Percentiles rank a stretch among this genome's conserved stretches.
These are phyloP conservation scores for Meripilus lineatus DNA, from an alignment of 1,284 basidiomycete genomes.

Conservation along the genomic window DNA sequence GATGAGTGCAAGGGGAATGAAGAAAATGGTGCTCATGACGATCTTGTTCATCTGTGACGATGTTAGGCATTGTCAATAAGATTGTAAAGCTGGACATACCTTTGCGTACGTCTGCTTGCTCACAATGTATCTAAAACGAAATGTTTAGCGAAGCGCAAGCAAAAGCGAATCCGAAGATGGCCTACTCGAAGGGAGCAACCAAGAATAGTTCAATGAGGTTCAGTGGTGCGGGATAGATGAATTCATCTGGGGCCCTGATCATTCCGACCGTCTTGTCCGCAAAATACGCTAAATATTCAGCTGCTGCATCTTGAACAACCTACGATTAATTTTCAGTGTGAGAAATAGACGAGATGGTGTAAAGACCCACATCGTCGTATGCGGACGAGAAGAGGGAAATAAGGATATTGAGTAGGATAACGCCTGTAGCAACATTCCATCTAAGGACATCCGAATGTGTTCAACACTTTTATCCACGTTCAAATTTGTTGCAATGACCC, in stretches of 20 bases:
- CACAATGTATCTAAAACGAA: conserved; percentile 41
- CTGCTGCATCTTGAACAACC: conserved; percentile 60
- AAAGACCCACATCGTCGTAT: conserved; percentile 72
- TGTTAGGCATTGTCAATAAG: not conserved
- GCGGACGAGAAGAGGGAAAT: conserved; percentile 93
- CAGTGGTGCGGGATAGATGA: conserved; percentile 72
- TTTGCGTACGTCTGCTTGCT: conserved; percentile 48
- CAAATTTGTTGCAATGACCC: conserved; percentile 20
- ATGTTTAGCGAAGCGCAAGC: too few species aligned
- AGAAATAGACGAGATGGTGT: conserved; percentile 1
- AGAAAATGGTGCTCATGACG: conserved; percentile 78
- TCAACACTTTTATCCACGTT: too few species aligned
- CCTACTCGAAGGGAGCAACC: conserved; percentile 82
- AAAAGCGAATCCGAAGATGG: not conserved
- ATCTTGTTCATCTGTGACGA: conserved; percentile 60
- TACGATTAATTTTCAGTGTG: conserved; percentile 17
- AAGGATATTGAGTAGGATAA: conserved; percentile 90
- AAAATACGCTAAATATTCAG: conserved; percentile 87
- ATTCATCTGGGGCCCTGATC: conserved; percentile 82
- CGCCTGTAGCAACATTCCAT: conserved; percentile 84
- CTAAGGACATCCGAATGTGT: conserved; percentile 38
- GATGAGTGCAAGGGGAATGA: conserved; percentile 70
- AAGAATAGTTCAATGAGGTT: conserved; percentile 83
- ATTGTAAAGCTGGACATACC: conserved; percentile 28
- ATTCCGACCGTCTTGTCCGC: conserved; percentile 78